Evolutionary conservation across 208 protist species (phyloP).

Genomic region (Tetramitus jugosus): DNA sequence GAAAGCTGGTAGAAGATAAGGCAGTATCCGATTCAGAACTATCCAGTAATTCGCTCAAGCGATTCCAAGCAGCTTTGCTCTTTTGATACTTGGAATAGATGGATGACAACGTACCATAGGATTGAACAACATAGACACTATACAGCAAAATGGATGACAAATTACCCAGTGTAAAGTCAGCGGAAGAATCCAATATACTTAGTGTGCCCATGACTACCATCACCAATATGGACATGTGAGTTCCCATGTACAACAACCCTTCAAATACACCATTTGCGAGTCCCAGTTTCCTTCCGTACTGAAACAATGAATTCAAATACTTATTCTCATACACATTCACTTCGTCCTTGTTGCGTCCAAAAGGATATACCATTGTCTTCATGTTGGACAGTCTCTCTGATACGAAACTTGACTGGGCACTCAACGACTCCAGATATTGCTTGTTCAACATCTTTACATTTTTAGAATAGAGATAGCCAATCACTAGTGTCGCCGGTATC

Average conservation of each 20-base stretch:
- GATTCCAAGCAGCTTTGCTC: background rate
- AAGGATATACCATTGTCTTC: conserved; percentile 62
- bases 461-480: background rate
- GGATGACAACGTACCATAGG: background rate
- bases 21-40: conserved; percentile 8
- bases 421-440: conserved; percentile 43
- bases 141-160: conserved; percentile 78
- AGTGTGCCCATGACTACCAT: background rate
- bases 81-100: conserved; percentile 14
- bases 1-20: too few species aligned
- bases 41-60: conserved; percentile 16
- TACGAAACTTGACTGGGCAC: conserved; percentile 56
- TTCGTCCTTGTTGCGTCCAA: conserved; percentile 49
- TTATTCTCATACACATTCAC: conserved; percentile 1
- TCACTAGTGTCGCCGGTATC: background rate
- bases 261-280: background rate
- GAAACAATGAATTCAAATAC: background rate
- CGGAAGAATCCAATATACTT: conserved; percentile 48
- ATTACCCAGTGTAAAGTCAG: conserved; percentile 58
- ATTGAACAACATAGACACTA: conserved; percentile 64
- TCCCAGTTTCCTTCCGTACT: background rate
- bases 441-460: background rate
- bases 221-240: background rate
- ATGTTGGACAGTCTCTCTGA: conserved; percentile 66
- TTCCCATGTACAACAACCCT: background rate